A percentile compares a stretch with the other conserved stretches of the same genome.
These are phyloP conservation scores for Pulicaria dysenterica DNA, from an alignment of 129 eudicot species.

Conservation along the genomic window DNA sequence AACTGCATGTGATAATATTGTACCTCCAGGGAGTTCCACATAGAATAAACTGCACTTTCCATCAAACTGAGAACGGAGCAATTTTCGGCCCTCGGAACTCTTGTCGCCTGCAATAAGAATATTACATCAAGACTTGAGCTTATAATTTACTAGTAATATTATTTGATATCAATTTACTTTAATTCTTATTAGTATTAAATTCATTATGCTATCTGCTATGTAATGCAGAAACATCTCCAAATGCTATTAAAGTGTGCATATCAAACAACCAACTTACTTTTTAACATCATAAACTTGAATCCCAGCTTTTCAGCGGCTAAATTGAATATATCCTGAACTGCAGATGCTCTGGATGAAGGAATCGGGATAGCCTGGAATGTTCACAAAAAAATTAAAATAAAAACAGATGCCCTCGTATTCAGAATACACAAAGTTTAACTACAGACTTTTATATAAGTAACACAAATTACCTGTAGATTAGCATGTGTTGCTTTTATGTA, in stretches of 20 bases:
- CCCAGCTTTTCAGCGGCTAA: slow-evolving; percentile 96
- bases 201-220: background rate
- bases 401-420: background rate
- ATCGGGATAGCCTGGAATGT: slow-evolving; percentile 74
- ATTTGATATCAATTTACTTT: background rate
- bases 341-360: slow-evolving; percentile 74
- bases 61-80: slow-evolving; percentile 50
- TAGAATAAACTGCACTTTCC: slow-evolving; percentile 72
- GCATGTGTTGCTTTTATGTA: slow-evolving; percentile 82
- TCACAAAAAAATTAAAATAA: background rate
- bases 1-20: slow-evolving; percentile 57
- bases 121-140: background rate
- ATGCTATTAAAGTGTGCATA: slow-evolving; percentile 7
- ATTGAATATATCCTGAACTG: slow-evolving; percentile 65
- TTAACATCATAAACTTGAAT: slow-evolving; percentile 53
- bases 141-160: background rate
- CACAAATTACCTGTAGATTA: slow-evolving; percentile 72
- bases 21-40: slow-evolving; percentile 90
- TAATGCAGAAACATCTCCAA: slow-evolving; percentile 1
- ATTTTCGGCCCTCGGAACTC: slow-evolving; percentile 50
- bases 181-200: background rate
- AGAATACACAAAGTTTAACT: background rate
- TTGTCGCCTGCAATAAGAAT: slow-evolving; percentile 42
- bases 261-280: slow-evolving; percentile 51
- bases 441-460: background rate